phyloP scores from a whole-genome alignment of 78 protist species.

The Isochrysis galbana region DNA sequence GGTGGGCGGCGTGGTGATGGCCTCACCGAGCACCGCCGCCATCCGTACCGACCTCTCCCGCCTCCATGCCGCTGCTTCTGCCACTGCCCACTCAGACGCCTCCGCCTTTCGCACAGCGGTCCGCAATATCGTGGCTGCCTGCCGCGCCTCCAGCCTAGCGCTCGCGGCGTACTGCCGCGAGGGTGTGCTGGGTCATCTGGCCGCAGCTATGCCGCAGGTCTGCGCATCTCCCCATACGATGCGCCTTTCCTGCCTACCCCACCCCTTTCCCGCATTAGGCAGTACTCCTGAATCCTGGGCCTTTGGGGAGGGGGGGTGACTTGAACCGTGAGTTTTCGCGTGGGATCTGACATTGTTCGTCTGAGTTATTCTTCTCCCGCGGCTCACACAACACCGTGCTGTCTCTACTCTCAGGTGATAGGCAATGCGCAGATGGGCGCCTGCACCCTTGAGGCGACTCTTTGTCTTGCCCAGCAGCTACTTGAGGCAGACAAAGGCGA shows the following conservation, averaged over 20 bases:
- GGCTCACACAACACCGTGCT: neutral
- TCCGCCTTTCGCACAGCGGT: neutral
- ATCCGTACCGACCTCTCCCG: neutral
- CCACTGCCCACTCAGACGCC: neutral
- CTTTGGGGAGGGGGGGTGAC: no score
- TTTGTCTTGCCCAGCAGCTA: neutral
- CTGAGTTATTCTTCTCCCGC: no score
- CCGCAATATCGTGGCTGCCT: neutral
- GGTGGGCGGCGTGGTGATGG: no score
- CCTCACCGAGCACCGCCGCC: neutral
- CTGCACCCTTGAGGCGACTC: neutral
- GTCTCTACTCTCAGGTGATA: neutral
- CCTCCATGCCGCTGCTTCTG: neutral
- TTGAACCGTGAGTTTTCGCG: no score
- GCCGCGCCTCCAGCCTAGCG: neutral
- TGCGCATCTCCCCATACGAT: neutral
- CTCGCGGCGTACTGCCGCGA: constrained; percentile 7
- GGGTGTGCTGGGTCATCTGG: neutral
- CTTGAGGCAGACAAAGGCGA: neutral
- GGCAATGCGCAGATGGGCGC: neutral
- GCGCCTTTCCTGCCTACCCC: neutral
- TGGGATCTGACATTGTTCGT: no score
- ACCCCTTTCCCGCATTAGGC: no score
- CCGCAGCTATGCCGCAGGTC: neutral
- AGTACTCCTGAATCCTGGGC: no score